Conservation (phyloP, 176 grass and related monocot species). For the bread wheat (Triticum aestivum) region IWGSC_CS_RefSeq_v2.1 NC_057800.1:377146905-377147404, state of each 20-base stretch:
- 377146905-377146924: neutral
- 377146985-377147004: too few relatives aligned
- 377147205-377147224: neutral
- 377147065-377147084: neutral
- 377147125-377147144: neutral
- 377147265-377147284: slow-evolving; percentile 7
- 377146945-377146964: too few relatives aligned
- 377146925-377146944: neutral
- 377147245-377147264: neutral
- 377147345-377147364: neutral
- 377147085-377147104: neutral
- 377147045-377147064: neutral
- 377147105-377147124: neutral
- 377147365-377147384: neutral
- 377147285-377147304: neutral
- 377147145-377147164: neutral
- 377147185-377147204: neutral
- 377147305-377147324: slow-evolving; percentile 13
- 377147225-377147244: neutral
- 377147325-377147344: neutral
- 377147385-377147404: slow-evolving; percentile 60
- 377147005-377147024: too few relatives aligned
- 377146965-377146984: too few relatives aligned
- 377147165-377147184: neutral
- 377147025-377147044: neutral